Percentiles rank a stretch among this genome's conserved stretches.
These are phyloP conservation scores for Geranium brycei DNA, from an alignment of 345 rosid genomes.

Conservation along the genomic window DNA sequence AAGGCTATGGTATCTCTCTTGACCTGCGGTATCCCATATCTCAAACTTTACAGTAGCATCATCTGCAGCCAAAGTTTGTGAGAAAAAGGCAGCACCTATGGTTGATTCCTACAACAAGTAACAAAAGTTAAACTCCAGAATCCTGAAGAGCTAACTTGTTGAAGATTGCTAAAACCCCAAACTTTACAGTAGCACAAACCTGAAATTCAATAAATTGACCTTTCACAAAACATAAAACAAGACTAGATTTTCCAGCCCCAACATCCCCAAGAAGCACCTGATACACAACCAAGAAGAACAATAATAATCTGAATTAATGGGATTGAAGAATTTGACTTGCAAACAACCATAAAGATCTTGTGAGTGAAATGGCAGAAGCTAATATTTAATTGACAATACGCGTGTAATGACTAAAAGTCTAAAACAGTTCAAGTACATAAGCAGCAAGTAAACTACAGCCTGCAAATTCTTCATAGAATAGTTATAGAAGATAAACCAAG, in stretches of 20 bases:
- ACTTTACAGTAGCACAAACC: slow-evolving; percentile 17
- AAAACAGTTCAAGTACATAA: too few relatives aligned
- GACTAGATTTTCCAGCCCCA: slow-evolving; percentile 92
- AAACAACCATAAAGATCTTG: not conserved
- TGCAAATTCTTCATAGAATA: too few relatives aligned
- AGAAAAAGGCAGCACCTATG: slow-evolving; percentile 92
- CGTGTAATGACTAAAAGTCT: too few relatives aligned
- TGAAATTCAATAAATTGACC: slow-evolving; percentile 92
- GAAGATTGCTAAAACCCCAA: too few relatives aligned
- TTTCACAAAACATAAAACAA: slow-evolving; percentile 78
- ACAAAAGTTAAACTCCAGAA: slow-evolving; percentile 2
- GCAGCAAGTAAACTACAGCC: too few relatives aligned
- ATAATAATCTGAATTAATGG: not conserved
- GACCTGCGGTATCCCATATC: slow-evolving; percentile 99
- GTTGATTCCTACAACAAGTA: slow-evolving; percentile 71
- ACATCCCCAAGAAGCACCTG: slow-evolving; percentile 95
- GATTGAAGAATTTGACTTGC: not conserved
- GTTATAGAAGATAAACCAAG: too few relatives aligned
- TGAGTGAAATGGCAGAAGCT: not conserved
- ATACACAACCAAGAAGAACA: slow-evolving; percentile 14
- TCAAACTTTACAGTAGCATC: slow-evolving; percentile 93
- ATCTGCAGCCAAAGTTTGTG: slow-evolving; percentile 82
- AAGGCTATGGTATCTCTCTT: slow-evolving; percentile 90
- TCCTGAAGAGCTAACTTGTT: too few relatives aligned
- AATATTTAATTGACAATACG: too few relatives aligned